Conservation (phyloP, 257 asterid genomes). For the Solanum ahanhuiri region DNA sequence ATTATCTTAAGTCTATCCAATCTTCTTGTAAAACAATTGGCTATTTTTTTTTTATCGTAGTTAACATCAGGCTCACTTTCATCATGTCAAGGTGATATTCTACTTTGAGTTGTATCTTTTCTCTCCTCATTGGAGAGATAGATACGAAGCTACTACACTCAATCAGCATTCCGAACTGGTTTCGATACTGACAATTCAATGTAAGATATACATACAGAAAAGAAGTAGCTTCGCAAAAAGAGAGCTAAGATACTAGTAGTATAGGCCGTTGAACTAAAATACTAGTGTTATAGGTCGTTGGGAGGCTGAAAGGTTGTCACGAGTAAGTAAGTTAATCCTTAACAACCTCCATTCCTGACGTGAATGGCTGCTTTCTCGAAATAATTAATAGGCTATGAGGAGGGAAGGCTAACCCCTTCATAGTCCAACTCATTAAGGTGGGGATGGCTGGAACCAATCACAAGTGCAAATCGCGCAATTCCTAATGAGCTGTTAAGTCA, state of each 20-base stretch:
- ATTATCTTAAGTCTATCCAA: background rate
- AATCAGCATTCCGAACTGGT: background rate
- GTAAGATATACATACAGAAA: background rate
- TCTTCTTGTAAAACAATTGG: background rate
- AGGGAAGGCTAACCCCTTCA: background rate
- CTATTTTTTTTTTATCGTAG: too few species aligned
- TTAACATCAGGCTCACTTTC: background rate
- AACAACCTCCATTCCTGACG: background rate
- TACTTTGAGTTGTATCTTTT: background rate
- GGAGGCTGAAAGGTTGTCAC: background rate
- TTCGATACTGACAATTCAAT: background rate
- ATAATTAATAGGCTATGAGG: background rate
- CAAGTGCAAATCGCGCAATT: background rate
- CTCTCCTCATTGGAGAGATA: background rate
- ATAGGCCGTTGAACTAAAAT: too few species aligned
- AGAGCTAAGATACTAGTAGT: background rate
- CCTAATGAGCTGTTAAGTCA: background rate
- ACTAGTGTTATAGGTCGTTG: background rate
- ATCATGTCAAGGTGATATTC: background rate
- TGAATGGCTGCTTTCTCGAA: background rate
- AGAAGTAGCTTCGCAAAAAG: background rate
- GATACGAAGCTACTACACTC: background rate
- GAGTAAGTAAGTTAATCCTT: background rate
- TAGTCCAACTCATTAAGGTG: background rate
- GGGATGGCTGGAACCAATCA: background rate